Base-by-base conservation (phyloP, 2,329 filamentous ascomycete genomes). In the Coniochaeta sp. region DNA sequence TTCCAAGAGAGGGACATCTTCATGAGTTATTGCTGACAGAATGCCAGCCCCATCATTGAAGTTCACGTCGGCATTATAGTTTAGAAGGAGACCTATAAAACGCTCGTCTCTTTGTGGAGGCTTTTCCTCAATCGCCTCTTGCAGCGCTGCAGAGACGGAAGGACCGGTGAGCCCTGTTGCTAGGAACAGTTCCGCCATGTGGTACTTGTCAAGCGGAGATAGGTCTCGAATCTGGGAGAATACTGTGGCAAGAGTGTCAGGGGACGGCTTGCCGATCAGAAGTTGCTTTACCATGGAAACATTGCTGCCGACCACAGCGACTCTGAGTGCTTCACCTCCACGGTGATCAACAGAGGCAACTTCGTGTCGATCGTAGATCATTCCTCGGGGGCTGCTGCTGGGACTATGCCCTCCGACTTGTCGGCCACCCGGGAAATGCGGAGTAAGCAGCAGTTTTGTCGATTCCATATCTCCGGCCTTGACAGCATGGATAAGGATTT, bases 261-360 rank as follows among this genome's bases (percentile, higher is more conserved):
- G 69, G 0, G 74, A 76, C 0, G 82, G 82, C 17, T 77, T 79
- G 4, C 72, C 75, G 1, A 73, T 69, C 9, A 86, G 70, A 4
- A 86, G 77, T 31, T 71, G 69, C 40, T 75, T 72, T 1, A 78
- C 74, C 68, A 84, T 77, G 1, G 71, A 64, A 1, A 73, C 61
- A 60, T 83, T 76, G 6, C 73, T 76, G 36, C 75, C 75, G 38
- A 77, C 69, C 0, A 84, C 75, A 0, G 82, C 81, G 11, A 77
- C 73, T 31, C 77, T 74, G 31, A 86, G 69, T 0, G 82, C 82
- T 60, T 81, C 68, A 0, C 81, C 82, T 4, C 76, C 76, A 57
- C 79, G 79, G 62, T 83, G 72, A 60, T 85, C 77, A 2, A 80
- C 77, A 2, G 82, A 82, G 7, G 82, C 82, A 6, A 77, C 74